Percentiles rank a stretch among this genome's conserved stretches.
Conservation (phyloP, 208 protist species). For the Trypanosoma avium region DNA sequence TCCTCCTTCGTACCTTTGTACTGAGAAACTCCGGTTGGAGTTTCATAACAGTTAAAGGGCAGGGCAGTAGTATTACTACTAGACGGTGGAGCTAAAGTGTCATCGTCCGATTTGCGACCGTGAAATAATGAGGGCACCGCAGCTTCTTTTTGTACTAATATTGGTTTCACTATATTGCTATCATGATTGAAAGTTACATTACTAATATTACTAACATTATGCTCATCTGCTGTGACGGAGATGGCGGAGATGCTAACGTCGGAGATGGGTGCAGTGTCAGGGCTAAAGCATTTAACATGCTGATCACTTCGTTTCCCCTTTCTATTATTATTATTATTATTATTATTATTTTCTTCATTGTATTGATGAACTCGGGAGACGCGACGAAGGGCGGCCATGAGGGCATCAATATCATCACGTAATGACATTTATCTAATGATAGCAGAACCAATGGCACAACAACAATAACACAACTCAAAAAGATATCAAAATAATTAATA, state of each 20-base stretch:
- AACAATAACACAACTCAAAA: not conserved
- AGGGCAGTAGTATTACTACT: constrained; percentile 14
- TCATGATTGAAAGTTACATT: too few species aligned
- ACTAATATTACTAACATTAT: constrained; percentile 1
- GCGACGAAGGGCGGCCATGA: constrained; percentile 9
- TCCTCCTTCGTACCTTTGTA: too few species aligned
- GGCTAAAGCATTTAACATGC: not conserved
- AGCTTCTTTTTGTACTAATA: not conserved
- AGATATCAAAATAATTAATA: not conserved
- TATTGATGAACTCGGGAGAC: constrained; percentile 10
- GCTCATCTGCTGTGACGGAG: constrained; percentile 11
- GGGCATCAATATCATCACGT: constrained; percentile 21
- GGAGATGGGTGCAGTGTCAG: not conserved
- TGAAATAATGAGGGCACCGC: not conserved
- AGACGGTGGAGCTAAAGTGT: not conserved
- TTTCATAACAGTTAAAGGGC: constrained; percentile 8
- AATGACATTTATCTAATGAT: constrained; percentile 28
- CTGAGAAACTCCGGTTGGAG: not conserved
- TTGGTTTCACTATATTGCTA: not conserved
- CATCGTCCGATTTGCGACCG: not conserved
- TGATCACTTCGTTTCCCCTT: not conserved
- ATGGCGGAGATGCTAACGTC: constrained; percentile 29
- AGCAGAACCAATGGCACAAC: not conserved
- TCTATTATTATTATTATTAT: not conserved
- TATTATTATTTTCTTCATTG: not conserved